phyloP scores from a whole-genome alignment of 139 green algal species.

The Chlamydomonas applanata region DNA sequence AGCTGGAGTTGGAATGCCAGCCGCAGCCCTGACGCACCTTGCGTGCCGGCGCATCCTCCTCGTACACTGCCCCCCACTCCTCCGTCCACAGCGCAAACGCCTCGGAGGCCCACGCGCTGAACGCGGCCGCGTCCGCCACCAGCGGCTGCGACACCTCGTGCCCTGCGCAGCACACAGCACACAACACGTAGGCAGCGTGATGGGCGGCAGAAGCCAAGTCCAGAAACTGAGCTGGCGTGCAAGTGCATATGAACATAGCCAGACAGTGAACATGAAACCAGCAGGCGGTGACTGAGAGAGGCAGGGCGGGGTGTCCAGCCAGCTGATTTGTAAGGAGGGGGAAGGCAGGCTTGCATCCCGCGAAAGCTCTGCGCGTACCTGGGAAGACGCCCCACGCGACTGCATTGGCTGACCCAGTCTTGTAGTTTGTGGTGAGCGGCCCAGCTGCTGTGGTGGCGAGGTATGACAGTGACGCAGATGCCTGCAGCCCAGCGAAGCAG shows the following conservation, averaged over 20 bases:
- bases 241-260: background rate
- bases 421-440: slow-evolving; percentile 52
- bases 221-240: background rate
- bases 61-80: slow-evolving; percentile 74
- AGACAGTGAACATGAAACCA: background rate
- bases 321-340: background rate
- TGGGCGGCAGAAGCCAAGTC: background rate
- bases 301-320: background rate
- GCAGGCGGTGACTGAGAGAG: background rate
- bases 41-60: slow-evolving; percentile 46
- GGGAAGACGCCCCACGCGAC: slow-evolving; percentile 89
- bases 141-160: slow-evolving; percentile 83
- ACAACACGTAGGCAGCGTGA: background rate
- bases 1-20: no score
- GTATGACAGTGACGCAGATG: slow-evolving; percentile 60
- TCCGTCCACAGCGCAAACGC: slow-evolving; percentile 78
- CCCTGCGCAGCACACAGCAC: slow-evolving; percentile 27
- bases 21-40: slow-evolving; percentile 31
- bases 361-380: slow-evolving; percentile 41
- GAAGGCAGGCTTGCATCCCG: no score
- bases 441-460: slow-evolving; percentile 63
- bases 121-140: slow-evolving; percentile 69
- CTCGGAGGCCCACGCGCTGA: slow-evolving; percentile 84
- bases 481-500: slow-evolving; percentile 22
- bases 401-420: slow-evolving; percentile 55